phyloP scores from a whole-genome alignment of 2,329 filamentous ascomycete genomes.

The Fusarium mexicanum region DNA sequence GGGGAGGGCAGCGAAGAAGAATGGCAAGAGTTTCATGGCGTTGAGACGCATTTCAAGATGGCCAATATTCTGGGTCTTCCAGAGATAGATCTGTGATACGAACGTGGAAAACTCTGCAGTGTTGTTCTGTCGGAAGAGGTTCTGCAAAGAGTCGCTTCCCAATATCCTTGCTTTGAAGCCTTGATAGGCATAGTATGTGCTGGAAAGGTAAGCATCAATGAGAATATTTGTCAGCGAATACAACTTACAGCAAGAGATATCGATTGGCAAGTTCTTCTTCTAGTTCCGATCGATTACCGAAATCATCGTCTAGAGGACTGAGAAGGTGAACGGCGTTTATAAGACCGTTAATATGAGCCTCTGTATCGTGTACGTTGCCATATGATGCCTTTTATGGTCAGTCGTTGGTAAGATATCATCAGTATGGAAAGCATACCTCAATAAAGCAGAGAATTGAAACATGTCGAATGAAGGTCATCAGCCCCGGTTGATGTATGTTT shows the following conservation, averaged over 20 bases:
- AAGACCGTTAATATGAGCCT: slow-evolving; percentile 36
- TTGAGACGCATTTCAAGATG: slow-evolving; percentile 24
- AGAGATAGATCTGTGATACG: slow-evolving; percentile 22
- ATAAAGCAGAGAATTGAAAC: slow-evolving; percentile 33
- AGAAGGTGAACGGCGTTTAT: slow-evolving; percentile 27
- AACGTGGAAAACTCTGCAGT: slow-evolving; percentile 16
- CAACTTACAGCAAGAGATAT: slow-evolving; percentile 27
- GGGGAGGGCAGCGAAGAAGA: slow-evolving; percentile 28
- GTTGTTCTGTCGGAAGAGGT: slow-evolving; percentile 14
- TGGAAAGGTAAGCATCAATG: background rate
- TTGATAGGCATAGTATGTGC: slow-evolving; percentile 31
- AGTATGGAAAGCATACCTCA: background rate
- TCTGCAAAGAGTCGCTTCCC: slow-evolving; percentile 11
- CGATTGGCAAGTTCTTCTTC: slow-evolving; percentile 38
- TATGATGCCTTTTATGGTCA: slow-evolving; percentile 10
- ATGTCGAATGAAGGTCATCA: slow-evolving; percentile 34
- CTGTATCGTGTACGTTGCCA: slow-evolving; percentile 29
- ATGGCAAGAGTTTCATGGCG: slow-evolving; percentile 27
- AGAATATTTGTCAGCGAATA: too few relatives aligned
- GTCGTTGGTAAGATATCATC: fast-evolving
- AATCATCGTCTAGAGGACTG: slow-evolving; percentile 1
- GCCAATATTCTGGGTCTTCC: slow-evolving; percentile 34
- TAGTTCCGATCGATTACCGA: background rate
- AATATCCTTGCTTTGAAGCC: slow-evolving; percentile 35
- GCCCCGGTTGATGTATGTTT: background rate